These are phyloP conservation scores for Taiozyma onychis DNA, from an alignment of 1,139 yeast species.

Conservation along the genomic window DNA sequence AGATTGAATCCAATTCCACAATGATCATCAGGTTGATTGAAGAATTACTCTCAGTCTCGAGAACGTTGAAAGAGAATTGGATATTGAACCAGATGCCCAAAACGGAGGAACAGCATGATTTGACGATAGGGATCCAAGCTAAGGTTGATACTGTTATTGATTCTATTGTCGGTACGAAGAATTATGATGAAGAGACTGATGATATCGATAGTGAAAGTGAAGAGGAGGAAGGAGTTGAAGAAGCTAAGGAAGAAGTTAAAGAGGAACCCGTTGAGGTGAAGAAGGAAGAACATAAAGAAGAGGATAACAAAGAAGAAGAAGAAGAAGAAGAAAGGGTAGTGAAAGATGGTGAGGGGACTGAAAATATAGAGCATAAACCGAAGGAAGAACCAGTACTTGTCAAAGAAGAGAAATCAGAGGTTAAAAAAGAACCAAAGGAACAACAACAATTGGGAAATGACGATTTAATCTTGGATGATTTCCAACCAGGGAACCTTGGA, in stretches of 20 bases:
- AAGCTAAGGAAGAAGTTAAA: background rate
- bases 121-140: slow-evolving; percentile 5
- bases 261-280: background rate
- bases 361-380: background rate
- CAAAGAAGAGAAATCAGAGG: slow-evolving; percentile 17
- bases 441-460: background rate
- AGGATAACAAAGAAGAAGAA: background rate
- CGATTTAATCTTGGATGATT: background rate
- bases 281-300: background rate
- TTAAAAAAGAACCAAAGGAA: slow-evolving; percentile 1
- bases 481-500: slow-evolving; percentile 4
- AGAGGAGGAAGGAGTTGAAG: background rate
- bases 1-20: slow-evolving; percentile 49
- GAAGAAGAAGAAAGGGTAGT: background rate
- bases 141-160: slow-evolving; percentile 7
- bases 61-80: slow-evolving; percentile 51
- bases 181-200: slow-evolving; percentile 11
- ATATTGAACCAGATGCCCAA: slow-evolving; percentile 43
- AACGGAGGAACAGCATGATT: slow-evolving; percentile 27
- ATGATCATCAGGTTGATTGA: slow-evolving; percentile 48
- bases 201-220: slow-evolving; percentile 6
- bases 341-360: background rate
- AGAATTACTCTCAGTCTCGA: slow-evolving; percentile 44
- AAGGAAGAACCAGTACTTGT: background rate
- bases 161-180: slow-evolving; percentile 6